Percentiles rank a stretch among this genome's conserved stretches.
Conservation (phyloP, 352 stramenopile species). For the Pythium dissotocum region DNA sequence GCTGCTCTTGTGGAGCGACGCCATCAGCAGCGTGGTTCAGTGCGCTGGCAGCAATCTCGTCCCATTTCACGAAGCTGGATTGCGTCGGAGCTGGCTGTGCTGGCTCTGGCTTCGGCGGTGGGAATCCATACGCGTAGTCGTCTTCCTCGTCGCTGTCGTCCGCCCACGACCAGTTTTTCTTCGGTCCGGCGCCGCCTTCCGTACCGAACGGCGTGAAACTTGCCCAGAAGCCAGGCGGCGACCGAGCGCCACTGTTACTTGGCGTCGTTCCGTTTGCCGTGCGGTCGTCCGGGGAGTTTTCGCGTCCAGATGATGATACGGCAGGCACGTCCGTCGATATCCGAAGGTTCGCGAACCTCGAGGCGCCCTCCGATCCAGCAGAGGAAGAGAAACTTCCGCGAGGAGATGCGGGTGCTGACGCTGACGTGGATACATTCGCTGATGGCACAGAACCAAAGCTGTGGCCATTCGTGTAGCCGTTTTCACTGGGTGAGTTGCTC, state of each 20-base stretch:
- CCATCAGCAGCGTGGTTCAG: conserved; percentile 46
- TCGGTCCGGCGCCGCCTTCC: conserved; percentile 5
- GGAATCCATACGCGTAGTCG: conserved; percentile 28
- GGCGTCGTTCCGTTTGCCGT: conserved; percentile 28
- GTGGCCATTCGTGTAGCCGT: not conserved
- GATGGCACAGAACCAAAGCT: not conserved
- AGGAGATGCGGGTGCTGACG: not conserved
- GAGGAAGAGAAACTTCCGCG: not conserved
- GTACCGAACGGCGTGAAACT: conserved; percentile 70
- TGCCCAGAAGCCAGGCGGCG: conserved; percentile 77
- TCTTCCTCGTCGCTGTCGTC: conserved; percentile 60
- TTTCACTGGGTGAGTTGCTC: not conserved
- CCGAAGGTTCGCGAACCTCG: conserved; percentile 38
- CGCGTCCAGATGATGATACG: not conserved
- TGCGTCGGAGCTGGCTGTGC: conserved; percentile 15
- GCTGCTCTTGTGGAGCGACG: not conserved
- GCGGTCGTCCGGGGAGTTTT: conserved; percentile 24
- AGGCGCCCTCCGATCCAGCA: not conserved
- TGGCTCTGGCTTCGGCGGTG: conserved; percentile 4
- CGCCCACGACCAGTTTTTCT: conserved; percentile 26
- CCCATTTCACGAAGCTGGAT: conserved; percentile 45
- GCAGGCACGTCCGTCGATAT: conserved; percentile 55
- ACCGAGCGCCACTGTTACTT: conserved; percentile 48
- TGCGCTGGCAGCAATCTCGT: conserved; percentile 58
- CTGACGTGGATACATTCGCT: not conserved